A percentile compares a stretch with the other conserved stretches of the same genome.
Evolutionary conservation across 192 early-diverging fungal genomes (phyloP).

Genomic region (Coemansia sp.): DNA sequence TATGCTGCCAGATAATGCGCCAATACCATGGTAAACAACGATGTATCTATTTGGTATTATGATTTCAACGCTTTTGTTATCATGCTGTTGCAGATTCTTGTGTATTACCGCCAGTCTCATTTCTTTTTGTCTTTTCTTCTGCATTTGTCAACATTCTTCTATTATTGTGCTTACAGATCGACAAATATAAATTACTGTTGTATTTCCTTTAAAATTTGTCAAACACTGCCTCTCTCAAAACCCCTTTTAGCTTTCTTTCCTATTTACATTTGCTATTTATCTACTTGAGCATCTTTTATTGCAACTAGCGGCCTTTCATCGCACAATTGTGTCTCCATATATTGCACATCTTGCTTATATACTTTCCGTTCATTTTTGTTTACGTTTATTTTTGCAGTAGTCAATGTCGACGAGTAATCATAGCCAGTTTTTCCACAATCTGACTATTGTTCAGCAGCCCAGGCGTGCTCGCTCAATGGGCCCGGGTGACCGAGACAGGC

Average conservation of each 20-base stretch:
- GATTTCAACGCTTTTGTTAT: neutral
- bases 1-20: neutral
- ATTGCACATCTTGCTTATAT: neutral
- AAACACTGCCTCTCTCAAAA: neutral
- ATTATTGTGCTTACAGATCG: neutral
- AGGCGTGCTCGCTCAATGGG: conserved; percentile 14
- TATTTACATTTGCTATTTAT: neutral
- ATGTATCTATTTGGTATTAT: neutral
- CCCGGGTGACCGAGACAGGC: conserved; percentile 24
- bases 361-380: neutral
- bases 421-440: conserved; percentile 1
- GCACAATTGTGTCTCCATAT: neutral
- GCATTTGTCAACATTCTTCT: neutral
- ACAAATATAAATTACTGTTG: neutral
- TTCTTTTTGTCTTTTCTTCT: neutral
- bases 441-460: conserved; percentile 47
- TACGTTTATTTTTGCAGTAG: neutral
- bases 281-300: neutral
- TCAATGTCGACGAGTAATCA: neutral
- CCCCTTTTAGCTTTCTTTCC: neutral
- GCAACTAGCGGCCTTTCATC: neutral
- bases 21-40: neutral
- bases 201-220: neutral
- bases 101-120: neutral
- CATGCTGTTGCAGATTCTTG: neutral